Conservation (phyloP, 2,329 filamentous ascomycete genomes). For the Aspergillus caelatus region DNA sequence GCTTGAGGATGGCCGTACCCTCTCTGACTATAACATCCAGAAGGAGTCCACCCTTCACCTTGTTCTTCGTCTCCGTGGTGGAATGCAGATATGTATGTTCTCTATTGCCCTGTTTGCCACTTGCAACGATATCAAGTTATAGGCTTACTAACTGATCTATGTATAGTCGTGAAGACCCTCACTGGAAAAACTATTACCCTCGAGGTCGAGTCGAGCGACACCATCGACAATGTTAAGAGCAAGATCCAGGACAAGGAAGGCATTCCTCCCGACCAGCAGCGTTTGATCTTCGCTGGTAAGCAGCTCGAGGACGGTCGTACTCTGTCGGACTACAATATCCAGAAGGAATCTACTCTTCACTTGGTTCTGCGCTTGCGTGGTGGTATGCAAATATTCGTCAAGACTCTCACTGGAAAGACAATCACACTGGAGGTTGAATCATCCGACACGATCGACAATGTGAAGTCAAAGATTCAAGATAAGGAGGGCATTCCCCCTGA, state of each 20-base stretch:
- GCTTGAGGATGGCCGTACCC: conserved; percentile 59
- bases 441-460: conserved; percentile 89
- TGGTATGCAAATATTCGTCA: conserved; percentile 67
- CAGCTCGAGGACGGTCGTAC: conserved; percentile 94
- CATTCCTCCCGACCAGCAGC: conserved; percentile 94
- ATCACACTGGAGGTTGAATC: conserved; percentile 91
- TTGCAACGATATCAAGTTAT: conserved; percentile 8
- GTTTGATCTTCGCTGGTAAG: conserved; percentile 93
- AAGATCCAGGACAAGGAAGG: conserved; percentile 99
- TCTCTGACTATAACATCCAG: conserved; percentile 60
- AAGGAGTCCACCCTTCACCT: conserved; percentile 71
- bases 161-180: conserved; percentile 59
- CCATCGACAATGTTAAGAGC: conserved; percentile 93
- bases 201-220: conserved; percentile 73
- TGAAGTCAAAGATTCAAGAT: conserved; percentile 85
- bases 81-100: conserved; percentile 63
- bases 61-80: conserved; percentile 71
- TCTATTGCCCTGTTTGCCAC: conserved; percentile 10
- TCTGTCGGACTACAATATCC: conserved; percentile 90
- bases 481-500: conserved; percentile 89
- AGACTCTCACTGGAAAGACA: conserved; percentile 76
- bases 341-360: conserved; percentile 87
- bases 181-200: conserved; percentile 68
- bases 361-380: conserved; percentile 84
- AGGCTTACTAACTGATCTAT: conserved; percentile 1